Evolutionary conservation across 2,329 filamentous ascomycete species (phyloP), one percentile per base, ranked within the genome.

Genomic region (Monascus ruber): DNA sequence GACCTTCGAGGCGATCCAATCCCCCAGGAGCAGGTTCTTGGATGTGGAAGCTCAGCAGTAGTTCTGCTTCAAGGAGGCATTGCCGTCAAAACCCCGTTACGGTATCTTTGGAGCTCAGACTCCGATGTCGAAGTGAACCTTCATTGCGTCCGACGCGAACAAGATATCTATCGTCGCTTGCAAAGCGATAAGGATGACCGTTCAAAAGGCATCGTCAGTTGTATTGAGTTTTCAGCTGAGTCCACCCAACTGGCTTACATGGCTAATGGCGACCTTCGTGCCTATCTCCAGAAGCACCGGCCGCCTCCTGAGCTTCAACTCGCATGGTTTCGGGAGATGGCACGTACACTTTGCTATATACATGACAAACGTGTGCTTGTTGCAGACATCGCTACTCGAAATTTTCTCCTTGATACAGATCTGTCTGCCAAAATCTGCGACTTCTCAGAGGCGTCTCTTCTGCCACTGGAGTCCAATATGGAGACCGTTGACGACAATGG

Each of bases 351-450:
- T 17, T 29, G 31, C 27, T 35, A 46, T 32, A 45, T 51, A 17
- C 46, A 50, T 43, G 38, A 41, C 24, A 29, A 36, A 26, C 37
- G 37, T 36, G 42, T 51, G 26, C 37, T 51, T 38, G 42, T 51
- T 11, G 43, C 46, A 32, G 50, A 51, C 41, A 51, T 53, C 35
- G 42, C 44, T 31, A 47, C 31, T 31, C 46, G 44, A 29, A 54
- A 53, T 32, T 46, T 54, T 34, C 42, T 53, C 6, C 42, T 53
- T 31, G 43, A 45, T 34, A 33, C 41, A 4, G 42, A 51, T 26
- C 34, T 53, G 11, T 46, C 34, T 4, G 33, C 49, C 11, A 49
- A 47, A 34, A 37, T 53, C 29, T 44, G 50, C 34, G 47, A 51
- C 43, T 53, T 52, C 35, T 45, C 39, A 4, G 47, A 53, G 33